Evolutionary conservation across 345 rosid genomes (phyloP).

Genomic region (Euphorbia peplus): DNA sequence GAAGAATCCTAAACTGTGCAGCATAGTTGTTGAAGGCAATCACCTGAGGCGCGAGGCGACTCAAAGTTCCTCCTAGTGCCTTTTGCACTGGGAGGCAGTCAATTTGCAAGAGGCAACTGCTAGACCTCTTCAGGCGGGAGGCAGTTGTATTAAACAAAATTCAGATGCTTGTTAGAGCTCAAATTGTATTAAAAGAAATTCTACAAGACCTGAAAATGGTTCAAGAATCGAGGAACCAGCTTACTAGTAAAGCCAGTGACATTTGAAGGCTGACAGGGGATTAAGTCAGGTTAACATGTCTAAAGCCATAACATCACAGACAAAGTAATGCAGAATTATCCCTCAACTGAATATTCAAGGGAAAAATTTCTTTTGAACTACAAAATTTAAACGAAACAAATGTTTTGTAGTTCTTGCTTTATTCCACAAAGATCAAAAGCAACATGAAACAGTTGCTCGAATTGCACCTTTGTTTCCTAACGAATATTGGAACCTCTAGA

Average conservation of each 20-base stretch:
- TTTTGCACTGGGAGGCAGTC: too few species aligned
- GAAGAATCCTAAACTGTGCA: background rate
- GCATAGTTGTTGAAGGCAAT: too few species aligned
- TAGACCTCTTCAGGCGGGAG: too few species aligned
- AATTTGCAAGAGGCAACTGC: too few species aligned
- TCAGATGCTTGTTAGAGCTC: background rate
- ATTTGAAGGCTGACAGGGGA: background rate
- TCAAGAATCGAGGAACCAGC: background rate
- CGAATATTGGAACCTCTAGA: background rate
- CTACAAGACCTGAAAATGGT: background rate
- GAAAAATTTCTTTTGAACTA: background rate
- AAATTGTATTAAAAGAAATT: background rate
- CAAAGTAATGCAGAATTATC: too few species aligned
- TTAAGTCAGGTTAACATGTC: background rate
- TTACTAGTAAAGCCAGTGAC: too few species aligned
- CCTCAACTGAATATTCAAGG: background rate
- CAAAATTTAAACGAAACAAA: background rate
- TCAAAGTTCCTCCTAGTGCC: too few species aligned
- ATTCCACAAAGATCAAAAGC: background rate
- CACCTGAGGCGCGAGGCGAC: too few species aligned
- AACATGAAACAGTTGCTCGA: background rate
- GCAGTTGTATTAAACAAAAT: too few species aligned
- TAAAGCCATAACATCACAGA: too few species aligned
- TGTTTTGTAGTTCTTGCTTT: background rate
- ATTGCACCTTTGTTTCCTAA: background rate